Conservation (phyloP, 2,329 filamentous ascomycete species). For the Exserohilum turcica region DNA sequence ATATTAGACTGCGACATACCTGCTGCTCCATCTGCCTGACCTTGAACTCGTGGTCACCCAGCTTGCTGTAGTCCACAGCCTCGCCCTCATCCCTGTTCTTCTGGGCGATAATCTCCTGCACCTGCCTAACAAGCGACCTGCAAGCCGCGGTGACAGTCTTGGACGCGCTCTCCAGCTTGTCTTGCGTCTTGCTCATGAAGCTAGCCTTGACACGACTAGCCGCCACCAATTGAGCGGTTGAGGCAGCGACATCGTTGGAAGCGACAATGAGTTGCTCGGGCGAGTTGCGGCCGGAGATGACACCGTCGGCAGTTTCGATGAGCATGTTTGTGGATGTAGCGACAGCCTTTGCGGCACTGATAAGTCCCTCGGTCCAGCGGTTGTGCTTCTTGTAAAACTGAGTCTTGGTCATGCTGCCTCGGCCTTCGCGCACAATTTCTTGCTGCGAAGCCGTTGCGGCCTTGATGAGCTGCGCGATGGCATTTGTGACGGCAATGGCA, state of each 20-base stretch:
- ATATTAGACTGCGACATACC: conserved; percentile 62
- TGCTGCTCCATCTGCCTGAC: conserved; percentile 99
- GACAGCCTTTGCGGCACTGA: conserved; percentile 95
- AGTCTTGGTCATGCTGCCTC: conserved; percentile 82
- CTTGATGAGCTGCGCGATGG: conserved; percentile 92
- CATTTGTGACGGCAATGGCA: conserved; percentile 88
- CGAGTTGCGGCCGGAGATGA: conserved; percentile 87
- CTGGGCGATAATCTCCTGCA: conserved; percentile 91
- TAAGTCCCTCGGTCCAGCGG: conserved; percentile 96
- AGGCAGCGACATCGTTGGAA: conserved; percentile 94
- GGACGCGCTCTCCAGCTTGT: conserved; percentile 84
- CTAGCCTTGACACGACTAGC: conserved; percentile 95
- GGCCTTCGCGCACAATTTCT: conserved; percentile 93
- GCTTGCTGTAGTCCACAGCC: conserved; percentile 81
- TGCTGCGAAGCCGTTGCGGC: conserved; percentile 91
- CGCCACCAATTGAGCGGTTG: conserved; percentile 93
- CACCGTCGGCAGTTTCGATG: conserved; percentile 97
- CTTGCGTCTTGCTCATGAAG: conserved; percentile 97
- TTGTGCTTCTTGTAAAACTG: conserved; percentile 99
- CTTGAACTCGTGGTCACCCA: conserved; percentile 96
- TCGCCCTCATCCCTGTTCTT: conserved; percentile 79
- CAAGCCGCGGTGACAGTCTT: conserved; percentile 93
- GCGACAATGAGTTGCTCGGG: conserved; percentile 98
- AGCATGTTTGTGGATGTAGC: conserved; percentile 91
- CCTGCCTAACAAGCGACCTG: conserved; percentile 84